A percentile compares a stretch with the other conserved stretches of the same genome.
Conservation (phyloP, 2,329 filamentous ascomycete species). For the Phialemonium atrogriseum region DNA sequence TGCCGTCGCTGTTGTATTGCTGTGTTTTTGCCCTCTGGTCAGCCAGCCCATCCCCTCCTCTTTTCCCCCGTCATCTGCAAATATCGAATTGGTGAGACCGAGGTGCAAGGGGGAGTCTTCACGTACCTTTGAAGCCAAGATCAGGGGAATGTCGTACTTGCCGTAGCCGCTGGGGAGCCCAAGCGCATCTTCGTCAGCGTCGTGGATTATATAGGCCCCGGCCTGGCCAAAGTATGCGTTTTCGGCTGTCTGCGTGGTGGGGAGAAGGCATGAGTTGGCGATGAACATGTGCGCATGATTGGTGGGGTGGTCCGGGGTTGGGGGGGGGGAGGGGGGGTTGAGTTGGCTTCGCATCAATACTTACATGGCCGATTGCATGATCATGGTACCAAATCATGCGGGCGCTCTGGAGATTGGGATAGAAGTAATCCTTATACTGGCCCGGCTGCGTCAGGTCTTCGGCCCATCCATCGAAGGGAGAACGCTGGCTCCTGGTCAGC, state of each 20-base stretch:
- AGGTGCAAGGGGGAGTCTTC: too few species aligned
- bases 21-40: too few species aligned
- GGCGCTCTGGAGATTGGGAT: slow-evolving; percentile 40
- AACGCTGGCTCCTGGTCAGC: slow-evolving; percentile 18
- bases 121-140: slow-evolving; percentile 38
- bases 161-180: slow-evolving; percentile 30
- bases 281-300: too few species aligned
- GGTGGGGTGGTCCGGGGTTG: too few species aligned
- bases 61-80: too few species aligned
- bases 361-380: slow-evolving; percentile 18
- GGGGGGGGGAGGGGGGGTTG: too few species aligned
- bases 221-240: slow-evolving; percentile 45
- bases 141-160: slow-evolving; percentile 37
- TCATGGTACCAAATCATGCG: slow-evolving; percentile 46
- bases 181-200: slow-evolving; percentile 33
- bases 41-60: too few species aligned
- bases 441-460: slow-evolving; percentile 35
- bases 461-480: slow-evolving; percentile 40
- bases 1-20: slow-evolving; percentile 35
- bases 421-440: slow-evolving; percentile 48
- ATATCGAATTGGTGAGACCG: too few species aligned
- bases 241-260: slow-evolving; percentile 31
- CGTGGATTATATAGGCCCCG: slow-evolving; percentile 41
- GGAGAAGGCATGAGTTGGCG: slow-evolving; percentile 1
- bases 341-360: too few species aligned